Evolutionary conservation across 139 green algal species (phyloP).

Genomic region (Chlorokybus atmophyticus): DNA sequence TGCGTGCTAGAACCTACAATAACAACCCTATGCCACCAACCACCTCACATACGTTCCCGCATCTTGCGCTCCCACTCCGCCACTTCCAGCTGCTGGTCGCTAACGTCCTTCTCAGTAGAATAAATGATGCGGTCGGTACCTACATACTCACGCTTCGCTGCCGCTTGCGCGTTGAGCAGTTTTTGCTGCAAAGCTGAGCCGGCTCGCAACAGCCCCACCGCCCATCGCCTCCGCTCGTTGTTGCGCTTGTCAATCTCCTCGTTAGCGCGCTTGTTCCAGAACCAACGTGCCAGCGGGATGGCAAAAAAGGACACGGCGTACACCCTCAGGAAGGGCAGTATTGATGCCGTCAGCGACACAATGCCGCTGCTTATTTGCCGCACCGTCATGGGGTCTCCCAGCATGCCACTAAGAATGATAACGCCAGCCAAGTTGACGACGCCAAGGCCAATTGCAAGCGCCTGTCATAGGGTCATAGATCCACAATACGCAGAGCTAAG

Average conservation of each 20-base stretch:
- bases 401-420: constrained; percentile 36
- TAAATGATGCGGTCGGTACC: constrained; percentile 22
- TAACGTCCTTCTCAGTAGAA: constrained; percentile 17
- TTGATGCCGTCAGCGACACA: background rate
- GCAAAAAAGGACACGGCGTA: constrained; percentile 82
- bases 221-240: constrained; percentile 24
- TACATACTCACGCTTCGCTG: constrained; percentile 11
- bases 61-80: constrained; percentile 26
- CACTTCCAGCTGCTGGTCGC: constrained; percentile 14
- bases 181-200: constrained; percentile 10
- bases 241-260: constrained; percentile 59
- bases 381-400: constrained; percentile 28
- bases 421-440: constrained; percentile 76
- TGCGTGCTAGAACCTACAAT: too few relatives aligned
- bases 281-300: constrained; percentile 54
- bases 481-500: constrained; percentile 21
- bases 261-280: constrained; percentile 43
- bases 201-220: constrained; percentile 7
- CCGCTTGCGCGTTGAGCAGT: constrained; percentile 14
- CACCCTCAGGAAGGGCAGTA: constrained; percentile 14
- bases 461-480: constrained; percentile 37
- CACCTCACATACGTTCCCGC: constrained; percentile 1
- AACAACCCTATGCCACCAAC: background rate
- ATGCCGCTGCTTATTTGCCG: constrained; percentile 5
- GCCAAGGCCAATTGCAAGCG: constrained; percentile 44